These are phyloP conservation scores for Saccharomycopsis lassenensis DNA, from an alignment of 805 yeast species.

Conservation along the genomic window DNA sequence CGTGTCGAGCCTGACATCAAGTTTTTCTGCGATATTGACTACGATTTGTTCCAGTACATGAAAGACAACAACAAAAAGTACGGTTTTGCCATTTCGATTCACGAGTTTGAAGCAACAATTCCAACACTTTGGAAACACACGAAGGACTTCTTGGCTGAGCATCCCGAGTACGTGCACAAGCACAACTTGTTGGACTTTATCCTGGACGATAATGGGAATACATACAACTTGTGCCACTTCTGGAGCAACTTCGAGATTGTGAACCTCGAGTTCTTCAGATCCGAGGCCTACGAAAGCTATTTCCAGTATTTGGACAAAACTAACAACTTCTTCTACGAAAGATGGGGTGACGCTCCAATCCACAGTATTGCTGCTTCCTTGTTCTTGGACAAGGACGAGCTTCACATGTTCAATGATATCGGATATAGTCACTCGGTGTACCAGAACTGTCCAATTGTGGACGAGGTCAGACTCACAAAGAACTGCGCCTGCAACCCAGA, in stretches of 20 bases:
- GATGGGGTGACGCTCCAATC: conserved; percentile 92
- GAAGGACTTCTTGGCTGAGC: conserved; percentile 44
- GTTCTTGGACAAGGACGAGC: conserved; percentile 49
- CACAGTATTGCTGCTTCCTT: conserved; percentile 73
- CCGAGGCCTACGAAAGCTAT: conserved; percentile 54
- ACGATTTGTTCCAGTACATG: conserved; percentile 76
- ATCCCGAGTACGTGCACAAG: conserved; percentile 48
- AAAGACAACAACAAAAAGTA: conserved; percentile 59
- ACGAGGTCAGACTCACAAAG: conserved; percentile 40
- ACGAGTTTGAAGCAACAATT: conserved; percentile 61
- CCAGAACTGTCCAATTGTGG: conserved; percentile 67
- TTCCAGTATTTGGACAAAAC: conserved; percentile 56
- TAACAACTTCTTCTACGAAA: conserved; percentile 80
- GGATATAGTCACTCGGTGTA: conserved; percentile 74
- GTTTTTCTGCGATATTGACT: conserved; percentile 65
- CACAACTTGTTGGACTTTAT: conserved; percentile 62
- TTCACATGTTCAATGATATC: conserved; percentile 69
- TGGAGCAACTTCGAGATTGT: conserved; percentile 86
- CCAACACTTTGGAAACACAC: conserved; percentile 70
- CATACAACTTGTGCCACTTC: conserved; percentile 79
- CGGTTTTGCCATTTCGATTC: conserved; percentile 66
- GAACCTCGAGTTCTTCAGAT: conserved; percentile 60
- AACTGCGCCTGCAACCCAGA: conserved; percentile 67
- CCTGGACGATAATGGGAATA: conserved; percentile 55
- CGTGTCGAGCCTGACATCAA: conserved; percentile 80